These are phyloP conservation scores for Fusarium neocosmosporiellum DNA, from an alignment of 2,329 filamentous ascomycete genomes.

Conservation along the genomic window DNA sequence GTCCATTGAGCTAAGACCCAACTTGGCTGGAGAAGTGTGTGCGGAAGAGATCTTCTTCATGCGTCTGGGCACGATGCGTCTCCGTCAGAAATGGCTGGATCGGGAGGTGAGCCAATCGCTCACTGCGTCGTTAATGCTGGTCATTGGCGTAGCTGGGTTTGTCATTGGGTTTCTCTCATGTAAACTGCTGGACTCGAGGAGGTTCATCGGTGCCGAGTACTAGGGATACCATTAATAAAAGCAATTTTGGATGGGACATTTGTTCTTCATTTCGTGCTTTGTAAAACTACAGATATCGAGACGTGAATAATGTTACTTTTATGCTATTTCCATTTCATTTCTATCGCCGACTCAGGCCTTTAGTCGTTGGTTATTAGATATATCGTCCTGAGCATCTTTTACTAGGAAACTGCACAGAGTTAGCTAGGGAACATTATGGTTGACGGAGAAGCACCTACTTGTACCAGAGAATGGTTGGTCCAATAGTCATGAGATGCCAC, in stretches of 20 bases:
- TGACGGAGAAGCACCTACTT: slow-evolving; percentile 74
- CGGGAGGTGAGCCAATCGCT: slow-evolving; percentile 33
- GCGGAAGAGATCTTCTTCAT: slow-evolving; percentile 36
- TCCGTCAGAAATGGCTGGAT: slow-evolving; percentile 31
- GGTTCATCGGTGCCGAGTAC: background rate
- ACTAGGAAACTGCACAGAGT: slow-evolving; percentile 77
- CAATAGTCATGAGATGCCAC: slow-evolving; percentile 95
- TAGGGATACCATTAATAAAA: background rate
- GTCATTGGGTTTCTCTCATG: slow-evolving; percentile 26
- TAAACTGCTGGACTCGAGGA: slow-evolving; percentile 22
- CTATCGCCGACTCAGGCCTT: slow-evolving; percentile 63
- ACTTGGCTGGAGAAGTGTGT: slow-evolving; percentile 22
- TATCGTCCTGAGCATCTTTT: slow-evolving; percentile 85
- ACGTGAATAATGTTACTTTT: background rate
- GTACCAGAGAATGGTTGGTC: slow-evolving; percentile 91
- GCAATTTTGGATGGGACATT: background rate
- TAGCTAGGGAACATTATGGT: slow-evolving; percentile 14
- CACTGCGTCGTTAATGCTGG: slow-evolving; percentile 32
- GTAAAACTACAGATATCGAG: background rate
- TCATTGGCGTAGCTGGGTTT: slow-evolving; percentile 30
- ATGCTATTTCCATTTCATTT: background rate
- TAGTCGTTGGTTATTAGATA: slow-evolving; percentile 73
- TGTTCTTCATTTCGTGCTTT: background rate
- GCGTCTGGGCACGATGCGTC: slow-evolving; percentile 24
- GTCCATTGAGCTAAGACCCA: slow-evolving; percentile 29